Percentiles rank a stretch among this genome's conserved stretches.
Conservation (phyloP, 495 filamentous ascomycete genomes). For the Penicillium subrubescens region DNA sequence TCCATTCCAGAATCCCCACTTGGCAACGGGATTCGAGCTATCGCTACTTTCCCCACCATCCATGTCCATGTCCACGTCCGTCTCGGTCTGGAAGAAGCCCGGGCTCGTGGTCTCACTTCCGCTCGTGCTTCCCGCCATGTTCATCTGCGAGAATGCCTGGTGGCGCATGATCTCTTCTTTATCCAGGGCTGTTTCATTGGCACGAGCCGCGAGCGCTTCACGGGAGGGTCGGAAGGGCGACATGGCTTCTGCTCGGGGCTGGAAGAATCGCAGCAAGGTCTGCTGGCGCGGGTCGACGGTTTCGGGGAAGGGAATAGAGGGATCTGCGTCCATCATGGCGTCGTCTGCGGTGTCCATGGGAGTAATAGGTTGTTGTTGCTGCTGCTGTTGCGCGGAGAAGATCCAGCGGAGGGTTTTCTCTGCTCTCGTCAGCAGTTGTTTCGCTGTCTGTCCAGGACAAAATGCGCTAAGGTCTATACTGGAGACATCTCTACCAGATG, state of each 20-base stretch:
- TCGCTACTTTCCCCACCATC: conserved; percentile 48
- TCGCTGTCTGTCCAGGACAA: neutral
- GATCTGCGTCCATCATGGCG: conserved; percentile 34
- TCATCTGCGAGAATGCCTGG: conserved; percentile 22
- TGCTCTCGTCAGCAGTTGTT: conserved; percentile 28
- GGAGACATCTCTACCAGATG: neutral
- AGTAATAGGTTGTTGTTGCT: conserved; percentile 24
- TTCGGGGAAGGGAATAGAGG: conserved; percentile 26
- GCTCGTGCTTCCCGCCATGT: conserved; percentile 19
- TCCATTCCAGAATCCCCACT: conserved; percentile 28
- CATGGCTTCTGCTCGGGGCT: conserved; percentile 30
- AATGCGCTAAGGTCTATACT: neutral
- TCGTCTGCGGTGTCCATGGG: conserved; percentile 27
- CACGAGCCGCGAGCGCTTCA: conserved; percentile 31
- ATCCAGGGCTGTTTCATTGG: conserved; percentile 24
- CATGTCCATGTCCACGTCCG: conserved; percentile 45
- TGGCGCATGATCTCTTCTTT: conserved; percentile 23
- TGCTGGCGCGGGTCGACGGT: conserved; percentile 48
- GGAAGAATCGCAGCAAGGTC: conserved; percentile 47
- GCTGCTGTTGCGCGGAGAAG: conserved; percentile 45
- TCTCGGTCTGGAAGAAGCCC: conserved; percentile 21
- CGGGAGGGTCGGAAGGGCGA: conserved; percentile 30
- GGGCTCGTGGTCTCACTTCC: conserved; percentile 30
- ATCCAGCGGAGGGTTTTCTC: conserved; percentile 52
- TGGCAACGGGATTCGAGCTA: conserved; percentile 19